Conservation (phyloP, 805 yeast species). For the Ogataea chonburiensis region DNA sequence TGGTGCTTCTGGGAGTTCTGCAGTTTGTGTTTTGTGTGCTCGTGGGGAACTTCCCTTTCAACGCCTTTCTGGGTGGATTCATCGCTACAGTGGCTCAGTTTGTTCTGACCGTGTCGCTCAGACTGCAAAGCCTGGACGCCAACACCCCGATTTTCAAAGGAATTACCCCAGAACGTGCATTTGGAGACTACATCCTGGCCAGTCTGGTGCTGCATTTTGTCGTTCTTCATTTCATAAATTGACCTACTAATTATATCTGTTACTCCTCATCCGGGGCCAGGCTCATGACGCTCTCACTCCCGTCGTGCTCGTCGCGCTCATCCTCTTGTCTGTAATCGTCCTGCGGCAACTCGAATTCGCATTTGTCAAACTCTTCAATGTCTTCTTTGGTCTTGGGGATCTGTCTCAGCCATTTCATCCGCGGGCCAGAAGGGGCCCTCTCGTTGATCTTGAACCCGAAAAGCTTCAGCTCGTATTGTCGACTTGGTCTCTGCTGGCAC, state of each 20-base stretch:
- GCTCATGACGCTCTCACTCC: constrained; percentile 36
- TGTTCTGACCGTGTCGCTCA: constrained; percentile 77
- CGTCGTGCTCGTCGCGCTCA: constrained; percentile 29
- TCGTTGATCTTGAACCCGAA: constrained; percentile 87
- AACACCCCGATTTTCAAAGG: constrained; percentile 24
- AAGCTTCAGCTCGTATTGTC: constrained; percentile 66
- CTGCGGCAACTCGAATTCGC: constrained; percentile 60
- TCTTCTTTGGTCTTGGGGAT: constrained; percentile 65
- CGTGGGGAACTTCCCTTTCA: constrained; percentile 92
- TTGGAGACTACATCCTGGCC: constrained; percentile 87
- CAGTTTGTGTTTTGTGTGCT: constrained; percentile 77
- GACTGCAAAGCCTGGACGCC: constrained; percentile 60
- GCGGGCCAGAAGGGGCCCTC: constrained; percentile 75
- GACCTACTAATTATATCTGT: constrained; percentile 14
- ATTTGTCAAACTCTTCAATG: constrained; percentile 56
- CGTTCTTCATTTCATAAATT: constrained; percentile 88
- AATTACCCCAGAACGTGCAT: constrained; percentile 50
- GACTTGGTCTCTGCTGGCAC: constrained; percentile 57
- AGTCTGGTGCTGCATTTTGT: constrained; percentile 86
- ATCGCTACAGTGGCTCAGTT: constrained; percentile 92
- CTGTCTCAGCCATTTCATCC: constrained; percentile 93
- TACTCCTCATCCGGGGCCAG: constrained; percentile 25
- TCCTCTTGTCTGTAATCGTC: constrained; percentile 24
- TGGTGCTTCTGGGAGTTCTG: constrained; percentile 69
- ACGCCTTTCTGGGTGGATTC: constrained; percentile 94